A percentile compares a stretch with the other conserved stretches of the same genome.
phyloP scores from a whole-genome alignment of 192 early-diverging fungal species.

The Entrophospora sp. region DNA sequence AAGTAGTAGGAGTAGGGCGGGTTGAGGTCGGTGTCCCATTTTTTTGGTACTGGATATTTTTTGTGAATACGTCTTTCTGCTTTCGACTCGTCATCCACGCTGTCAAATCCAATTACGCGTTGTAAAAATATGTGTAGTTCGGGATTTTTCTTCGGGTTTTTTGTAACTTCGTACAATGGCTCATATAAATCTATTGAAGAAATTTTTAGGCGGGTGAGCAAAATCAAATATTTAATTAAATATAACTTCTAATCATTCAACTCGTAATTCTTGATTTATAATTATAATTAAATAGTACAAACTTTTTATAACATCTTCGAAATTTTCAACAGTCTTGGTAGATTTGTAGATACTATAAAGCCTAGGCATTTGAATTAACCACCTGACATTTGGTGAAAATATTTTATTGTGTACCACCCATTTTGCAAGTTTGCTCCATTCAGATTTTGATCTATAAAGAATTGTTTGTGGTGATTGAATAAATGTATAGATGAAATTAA shows the following conservation, averaged over 20 bases:
- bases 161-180: constrained; percentile 87
- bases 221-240: too few relatives aligned
- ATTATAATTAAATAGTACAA: constrained; percentile 16
- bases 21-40: constrained; percentile 54
- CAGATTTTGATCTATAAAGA: constrained; percentile 24
- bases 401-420: constrained; percentile 91
- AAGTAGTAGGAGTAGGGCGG: constrained; percentile 93
- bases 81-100: constrained; percentile 92
- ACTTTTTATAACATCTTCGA: constrained; percentile 72
- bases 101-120: constrained; percentile 89
- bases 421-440: constrained; percentile 92
- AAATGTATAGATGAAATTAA: too few relatives aligned
- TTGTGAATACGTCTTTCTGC: constrained; percentile 71
- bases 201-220: too few relatives aligned
- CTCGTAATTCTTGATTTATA: too few relatives aligned
- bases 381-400: constrained; percentile 86
- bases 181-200: constrained; percentile 79
- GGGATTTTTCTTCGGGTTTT: constrained; percentile 77
- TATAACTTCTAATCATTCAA: too few relatives aligned
- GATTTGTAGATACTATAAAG: constrained; percentile 83
- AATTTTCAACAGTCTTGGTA: constrained; percentile 50
- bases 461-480: too few relatives aligned
- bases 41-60: constrained; percentile 64
- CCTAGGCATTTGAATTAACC: constrained; percentile 89
- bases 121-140: constrained; percentile 90